These are phyloP conservation scores for Fusarium newnesense DNA, from an alignment of 2,329 filamentous ascomycete genomes.

Conservation along the genomic window DNA sequence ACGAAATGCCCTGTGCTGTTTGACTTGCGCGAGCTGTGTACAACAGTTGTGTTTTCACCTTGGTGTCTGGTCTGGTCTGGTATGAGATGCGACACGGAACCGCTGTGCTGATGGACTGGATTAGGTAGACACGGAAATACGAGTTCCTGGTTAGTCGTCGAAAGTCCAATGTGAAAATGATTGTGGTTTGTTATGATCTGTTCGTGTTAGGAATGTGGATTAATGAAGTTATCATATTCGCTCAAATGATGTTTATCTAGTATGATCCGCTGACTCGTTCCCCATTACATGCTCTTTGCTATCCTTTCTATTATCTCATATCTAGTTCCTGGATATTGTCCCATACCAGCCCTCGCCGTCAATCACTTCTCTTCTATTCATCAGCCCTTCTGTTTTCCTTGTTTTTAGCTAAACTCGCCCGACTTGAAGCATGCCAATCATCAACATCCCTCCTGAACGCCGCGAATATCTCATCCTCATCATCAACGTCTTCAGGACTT, in stretches of 20 bases:
- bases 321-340: background rate
- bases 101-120: constrained; percentile 44
- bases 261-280: background rate
- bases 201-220: constrained; percentile 12
- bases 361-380: background rate
- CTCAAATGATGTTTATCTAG: background rate
- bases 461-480: constrained; percentile 6
- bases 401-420: background rate
- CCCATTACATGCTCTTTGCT: background rate
- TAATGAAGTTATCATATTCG: constrained; percentile 12
- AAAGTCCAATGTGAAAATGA: background rate
- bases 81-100: constrained; percentile 38
- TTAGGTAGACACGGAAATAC: constrained; percentile 45
- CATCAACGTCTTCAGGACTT: background rate
- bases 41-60: constrained; percentile 40
- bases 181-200: constrained; percentile 11
- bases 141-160: constrained; percentile 38
- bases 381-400: background rate
- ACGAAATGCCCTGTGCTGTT: constrained; percentile 29
- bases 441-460: constrained; percentile 12
- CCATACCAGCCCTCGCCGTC: background rate
- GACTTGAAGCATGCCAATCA: background rate
- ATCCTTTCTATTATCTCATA: background rate
- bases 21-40: constrained; percentile 41
- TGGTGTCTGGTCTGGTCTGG: constrained; percentile 25